phyloP scores from a whole-genome alignment of 441 rosid genomes.

The Hypseocharis bilobata region DNA sequence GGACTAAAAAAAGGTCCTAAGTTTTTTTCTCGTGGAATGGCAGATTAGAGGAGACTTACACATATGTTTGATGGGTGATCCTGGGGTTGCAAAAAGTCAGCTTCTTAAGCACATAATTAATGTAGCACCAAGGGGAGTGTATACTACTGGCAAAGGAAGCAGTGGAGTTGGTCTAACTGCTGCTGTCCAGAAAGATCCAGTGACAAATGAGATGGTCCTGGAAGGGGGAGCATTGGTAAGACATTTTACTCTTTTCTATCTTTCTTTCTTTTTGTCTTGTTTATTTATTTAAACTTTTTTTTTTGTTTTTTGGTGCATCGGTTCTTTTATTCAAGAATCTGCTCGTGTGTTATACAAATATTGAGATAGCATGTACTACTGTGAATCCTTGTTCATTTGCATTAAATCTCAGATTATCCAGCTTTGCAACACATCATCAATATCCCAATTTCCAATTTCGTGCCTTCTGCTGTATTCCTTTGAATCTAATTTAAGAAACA shows the following conservation, averaged over 20 bases:
- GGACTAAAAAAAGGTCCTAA: not conserved
- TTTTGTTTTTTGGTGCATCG: conserved; percentile 7
- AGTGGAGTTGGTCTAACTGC: conserved; percentile 99
- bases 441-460: not conserved
- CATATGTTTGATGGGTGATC: conserved; percentile 98
- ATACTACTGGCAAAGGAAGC: conserved; percentile 97
- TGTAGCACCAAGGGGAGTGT: conserved; percentile 93
- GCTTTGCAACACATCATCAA: not conserved
- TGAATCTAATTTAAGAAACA: not conserved
- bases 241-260: not conserved
- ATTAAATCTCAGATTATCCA: conserved; percentile 2
- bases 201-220: conserved; percentile 95
- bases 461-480: not conserved
- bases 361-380: conserved; percentile 9
- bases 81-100: conserved; percentile 99
- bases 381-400: not conserved
- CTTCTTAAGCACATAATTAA: conserved; percentile 97
- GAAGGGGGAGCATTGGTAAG: conserved; percentile 99
- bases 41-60: conserved; percentile 98
- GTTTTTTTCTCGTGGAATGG: conserved; percentile 16
- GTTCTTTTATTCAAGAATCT: conserved; percentile 1
- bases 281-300: not conserved
- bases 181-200: conserved; percentile 92
- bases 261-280: not conserved
- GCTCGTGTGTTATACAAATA: not conserved